These are phyloP conservation scores for Fusarium pininemorale DNA, from an alignment of 2,329 filamentous ascomycete genomes.

Conservation along the genomic window DNA sequence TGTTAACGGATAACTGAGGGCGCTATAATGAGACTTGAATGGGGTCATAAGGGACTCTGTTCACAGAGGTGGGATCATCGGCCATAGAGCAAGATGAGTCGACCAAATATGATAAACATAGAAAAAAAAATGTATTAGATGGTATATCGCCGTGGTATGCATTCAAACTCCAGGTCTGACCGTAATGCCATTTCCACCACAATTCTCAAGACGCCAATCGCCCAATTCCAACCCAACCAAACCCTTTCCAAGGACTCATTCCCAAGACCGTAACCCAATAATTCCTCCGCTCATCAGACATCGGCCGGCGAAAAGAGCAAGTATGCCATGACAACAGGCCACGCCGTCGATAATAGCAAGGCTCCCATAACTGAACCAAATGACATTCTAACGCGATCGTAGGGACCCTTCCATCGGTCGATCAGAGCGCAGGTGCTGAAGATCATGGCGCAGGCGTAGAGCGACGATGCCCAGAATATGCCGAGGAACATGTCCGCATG, in stretches of 20 bases:
- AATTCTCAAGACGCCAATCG: slow-evolving; percentile 17
- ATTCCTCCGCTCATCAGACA: background rate
- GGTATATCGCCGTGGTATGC: slow-evolving; percentile 30
- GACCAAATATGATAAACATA: background rate
- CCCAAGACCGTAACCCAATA: background rate
- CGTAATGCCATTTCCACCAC: slow-evolving; percentile 14
- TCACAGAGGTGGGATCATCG: too few species aligned
- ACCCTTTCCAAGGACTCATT: background rate
- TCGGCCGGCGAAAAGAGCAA: slow-evolving; percentile 38
- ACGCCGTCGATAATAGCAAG: slow-evolving; percentile 46
- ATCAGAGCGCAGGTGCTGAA: slow-evolving; percentile 54
- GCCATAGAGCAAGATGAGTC: too few species aligned
- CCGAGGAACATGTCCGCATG: slow-evolving; percentile 46
- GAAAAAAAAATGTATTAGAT: slow-evolving; percentile 26
- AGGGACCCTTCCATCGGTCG: slow-evolving; percentile 54
- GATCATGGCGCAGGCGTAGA: slow-evolving; percentile 54
- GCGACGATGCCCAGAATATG: slow-evolving; percentile 47
- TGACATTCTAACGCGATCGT: slow-evolving; percentile 46
- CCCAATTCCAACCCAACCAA: background rate
- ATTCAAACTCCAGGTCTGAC: slow-evolving; percentile 34
- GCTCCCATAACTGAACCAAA: slow-evolving; percentile 45
- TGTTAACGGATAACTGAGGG: background rate
- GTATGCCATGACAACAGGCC: slow-evolving; percentile 51
- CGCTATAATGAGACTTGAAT: background rate
- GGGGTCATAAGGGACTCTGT: background rate